A percentile compares a stretch with the other conserved stretches of the same genome.
phyloP scores from a whole-genome alignment of 2,329 filamentous ascomycete genomes.

The Dothideomycetes sp. region DNA sequence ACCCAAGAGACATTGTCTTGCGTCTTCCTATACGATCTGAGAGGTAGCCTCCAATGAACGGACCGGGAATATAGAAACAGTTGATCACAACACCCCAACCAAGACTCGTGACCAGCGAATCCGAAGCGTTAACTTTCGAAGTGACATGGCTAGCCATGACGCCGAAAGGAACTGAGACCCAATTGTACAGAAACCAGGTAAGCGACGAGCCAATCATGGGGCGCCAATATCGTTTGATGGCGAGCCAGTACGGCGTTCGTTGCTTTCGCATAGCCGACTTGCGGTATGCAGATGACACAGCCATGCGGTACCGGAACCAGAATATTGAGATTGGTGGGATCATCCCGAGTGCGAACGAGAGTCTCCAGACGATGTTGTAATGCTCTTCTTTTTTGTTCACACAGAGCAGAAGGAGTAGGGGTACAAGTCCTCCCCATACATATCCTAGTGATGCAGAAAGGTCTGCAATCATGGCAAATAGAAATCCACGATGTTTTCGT shows the following conservation, averaged over 20 bases:
- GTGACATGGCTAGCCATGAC: constrained; percentile 76
- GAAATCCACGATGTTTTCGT: constrained; percentile 43
- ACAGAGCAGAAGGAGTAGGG: constrained; percentile 43
- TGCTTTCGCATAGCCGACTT: constrained; percentile 55
- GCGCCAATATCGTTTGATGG: constrained; percentile 59
- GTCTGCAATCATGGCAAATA: constrained; percentile 48
- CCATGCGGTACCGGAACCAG: constrained; percentile 58
- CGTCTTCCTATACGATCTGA: constrained; percentile 70
- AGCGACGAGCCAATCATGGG: constrained; percentile 58
- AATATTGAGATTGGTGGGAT: constrained; percentile 64
- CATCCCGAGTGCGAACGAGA: constrained; percentile 66
- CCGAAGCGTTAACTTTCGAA: constrained; percentile 45
- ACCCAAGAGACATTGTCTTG: constrained; percentile 61
- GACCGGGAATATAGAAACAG: constrained; percentile 76
- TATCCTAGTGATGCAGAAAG: constrained; percentile 44
- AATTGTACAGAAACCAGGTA: constrained; percentile 71
- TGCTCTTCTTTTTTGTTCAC: constrained; percentile 36
- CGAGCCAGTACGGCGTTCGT: constrained; percentile 41
- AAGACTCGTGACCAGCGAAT: constrained; percentile 61
- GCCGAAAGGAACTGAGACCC: constrained; percentile 66
- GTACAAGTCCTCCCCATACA: constrained; percentile 36
- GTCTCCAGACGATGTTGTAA: constrained; percentile 58
- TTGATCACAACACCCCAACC: constrained; percentile 86
- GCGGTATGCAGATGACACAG: constrained; percentile 68
- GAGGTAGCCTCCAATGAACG: constrained; percentile 63